Evolutionary conservation across 495 filamentous ascomycete species (phyloP).

Genomic region (Hypoxylon rickii): DNA sequence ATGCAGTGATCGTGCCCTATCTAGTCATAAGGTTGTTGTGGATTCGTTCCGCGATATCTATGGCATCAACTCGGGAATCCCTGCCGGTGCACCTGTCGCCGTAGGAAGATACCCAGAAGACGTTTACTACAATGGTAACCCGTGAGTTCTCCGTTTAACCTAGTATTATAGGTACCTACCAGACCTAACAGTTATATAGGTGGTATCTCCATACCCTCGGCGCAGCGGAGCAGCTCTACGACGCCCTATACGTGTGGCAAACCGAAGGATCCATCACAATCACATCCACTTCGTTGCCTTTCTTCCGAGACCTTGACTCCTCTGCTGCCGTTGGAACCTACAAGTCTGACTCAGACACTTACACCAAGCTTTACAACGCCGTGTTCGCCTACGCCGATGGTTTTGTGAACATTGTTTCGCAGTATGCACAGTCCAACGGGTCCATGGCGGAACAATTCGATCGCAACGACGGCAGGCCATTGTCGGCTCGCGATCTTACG

Average conservation of each 20-base stretch:
- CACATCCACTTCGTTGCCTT: slow-evolving; percentile 56
- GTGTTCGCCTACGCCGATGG: slow-evolving; percentile 68
- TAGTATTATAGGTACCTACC: background rate
- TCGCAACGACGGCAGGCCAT: slow-evolving; percentile 52
- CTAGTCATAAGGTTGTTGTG: slow-evolving; percentile 66
- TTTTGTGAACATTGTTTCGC: slow-evolving; percentile 58
- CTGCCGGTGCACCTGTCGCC: slow-evolving; percentile 58
- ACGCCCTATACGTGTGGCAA: slow-evolving; percentile 65
- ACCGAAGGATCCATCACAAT: slow-evolving; percentile 56
- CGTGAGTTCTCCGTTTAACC: slow-evolving; percentile 30
- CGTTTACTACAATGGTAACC: slow-evolving; percentile 67
- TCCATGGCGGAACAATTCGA: slow-evolving; percentile 65
- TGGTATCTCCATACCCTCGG: slow-evolving; percentile 70
- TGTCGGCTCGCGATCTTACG: slow-evolving; percentile 66
- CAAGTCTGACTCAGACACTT: slow-evolving; percentile 49
- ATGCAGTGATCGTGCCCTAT: slow-evolving; percentile 63
- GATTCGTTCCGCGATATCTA: slow-evolving; percentile 68
- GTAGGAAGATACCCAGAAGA: slow-evolving; percentile 74
- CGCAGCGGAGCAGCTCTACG: slow-evolving; percentile 69
- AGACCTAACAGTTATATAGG: slow-evolving; percentile 16
- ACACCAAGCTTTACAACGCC: slow-evolving; percentile 55
- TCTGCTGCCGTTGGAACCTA: slow-evolving; percentile 57
- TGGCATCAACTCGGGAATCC: slow-evolving; percentile 57
- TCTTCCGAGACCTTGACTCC: slow-evolving; percentile 61
- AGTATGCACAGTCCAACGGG: slow-evolving; percentile 56